These are phyloP conservation scores for Chrysanthemum makinoi DNA, from an alignment of 129 eudicot genomes.

Conservation along the genomic window DNA sequence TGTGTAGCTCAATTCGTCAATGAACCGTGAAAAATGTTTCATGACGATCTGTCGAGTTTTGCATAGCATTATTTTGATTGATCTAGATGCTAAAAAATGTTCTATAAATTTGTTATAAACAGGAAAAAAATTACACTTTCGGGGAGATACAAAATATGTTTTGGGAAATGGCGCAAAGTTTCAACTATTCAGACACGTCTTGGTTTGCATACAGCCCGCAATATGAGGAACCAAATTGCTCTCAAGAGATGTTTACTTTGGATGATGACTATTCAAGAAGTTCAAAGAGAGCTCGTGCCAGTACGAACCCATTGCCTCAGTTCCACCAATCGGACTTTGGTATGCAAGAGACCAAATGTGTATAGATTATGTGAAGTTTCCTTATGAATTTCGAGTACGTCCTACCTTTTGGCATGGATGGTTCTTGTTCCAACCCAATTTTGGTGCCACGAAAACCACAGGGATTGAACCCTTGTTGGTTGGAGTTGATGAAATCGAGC, in stretches of 20 bases:
- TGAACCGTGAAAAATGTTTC: background rate
- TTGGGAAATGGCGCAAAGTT: constrained; percentile 71
- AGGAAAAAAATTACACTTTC: constrained; percentile 53
- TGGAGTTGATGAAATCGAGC: background rate
- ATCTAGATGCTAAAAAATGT: background rate
- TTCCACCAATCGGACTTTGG: constrained; percentile 8
- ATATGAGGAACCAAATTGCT: constrained; percentile 16
- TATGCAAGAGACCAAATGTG: constrained; percentile 27
- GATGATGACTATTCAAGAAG: constrained; percentile 18
- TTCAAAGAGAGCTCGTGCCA: constrained; percentile 32
- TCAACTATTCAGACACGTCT: constrained; percentile 23
- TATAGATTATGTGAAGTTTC: background rate
- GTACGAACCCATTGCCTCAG: background rate
- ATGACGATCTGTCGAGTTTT: no score
- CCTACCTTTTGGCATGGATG: background rate
- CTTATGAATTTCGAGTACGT: background rate
- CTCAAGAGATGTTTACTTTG: constrained; percentile 1
- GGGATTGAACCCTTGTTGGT: background rate
- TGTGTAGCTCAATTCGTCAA: background rate
- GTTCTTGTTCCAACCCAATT: background rate
- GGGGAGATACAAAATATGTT: constrained; percentile 75
- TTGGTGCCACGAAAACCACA: background rate
- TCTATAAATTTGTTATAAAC: background rate
- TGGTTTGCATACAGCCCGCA: background rate
- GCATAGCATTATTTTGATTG: background rate